Base-by-base conservation (phyloP, 257 asterid genomes). In the Linaria vulgaris region DNA sequence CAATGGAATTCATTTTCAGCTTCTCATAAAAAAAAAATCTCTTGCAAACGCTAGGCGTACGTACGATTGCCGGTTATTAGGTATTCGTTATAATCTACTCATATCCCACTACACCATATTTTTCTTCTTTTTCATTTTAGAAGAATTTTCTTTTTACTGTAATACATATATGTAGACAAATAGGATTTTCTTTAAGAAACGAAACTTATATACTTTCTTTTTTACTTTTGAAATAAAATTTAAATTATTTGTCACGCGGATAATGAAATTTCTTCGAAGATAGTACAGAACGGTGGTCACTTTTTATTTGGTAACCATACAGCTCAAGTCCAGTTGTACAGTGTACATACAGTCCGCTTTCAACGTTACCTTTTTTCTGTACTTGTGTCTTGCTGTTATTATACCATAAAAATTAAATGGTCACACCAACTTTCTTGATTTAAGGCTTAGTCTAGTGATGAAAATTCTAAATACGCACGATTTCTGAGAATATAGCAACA, bases 1-100 rank as follows among this genome's bases (percentile, higher is more conserved):
- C 13, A 55, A 30, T 66, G 71, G 71, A 66, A 30, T 3, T 55
- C 56, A 63, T 55, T 63, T 44, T 66, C 64, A 44, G 12, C 27
- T 6, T 21, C 3, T 52, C 41, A 37, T 11, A 30, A 14, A 9
- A 38, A 12, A 13, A 21, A 9, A 15, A n/a, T 34, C 34, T 20
- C 51, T 13, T 37, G 61, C 53, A 39, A 5, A 9, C 23, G 31
- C 45, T 15, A 41, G 21, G 52, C 25, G 22, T 59, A 11, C n/a
- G 34, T 27, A 27, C 34, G 34, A 20, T 41, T 27, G 30, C 7
- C 16, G 24, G 57, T 20, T 64, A 5, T 48, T 49, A 63, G 48
- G 68, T 61, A 27, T 47, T 27, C 58, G 9, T 27, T 14, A 63
- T 13, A 12, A 25, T 47, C 0, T 63, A 34, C n/a, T 49, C 59